Percentiles rank a stretch among this genome's conserved stretches.
phyloP scores from a whole-genome alignment of 495 filamentous ascomycete genomes.

The Coniosporium apollinis region DNA sequence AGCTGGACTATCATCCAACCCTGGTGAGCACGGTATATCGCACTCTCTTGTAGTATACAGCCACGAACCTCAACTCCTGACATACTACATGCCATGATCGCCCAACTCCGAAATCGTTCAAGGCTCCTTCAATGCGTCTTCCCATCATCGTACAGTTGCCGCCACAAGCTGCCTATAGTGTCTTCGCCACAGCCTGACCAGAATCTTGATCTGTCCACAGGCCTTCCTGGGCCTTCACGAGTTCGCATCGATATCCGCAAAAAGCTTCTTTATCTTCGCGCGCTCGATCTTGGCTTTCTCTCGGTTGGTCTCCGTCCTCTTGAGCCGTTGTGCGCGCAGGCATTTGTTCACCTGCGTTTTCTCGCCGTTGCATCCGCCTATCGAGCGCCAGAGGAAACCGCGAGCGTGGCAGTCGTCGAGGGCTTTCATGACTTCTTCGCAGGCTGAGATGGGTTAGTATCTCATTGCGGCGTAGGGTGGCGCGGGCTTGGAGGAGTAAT shows the following conservation, averaged over 20 bases:
- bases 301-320: slow-evolving; percentile 61
- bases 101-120: no score
- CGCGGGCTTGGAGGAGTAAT: slow-evolving; percentile 1
- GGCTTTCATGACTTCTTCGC: slow-evolving; percentile 79
- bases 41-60: no score
- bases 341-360: slow-evolving; percentile 72
- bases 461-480: background rate
- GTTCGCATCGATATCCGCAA: slow-evolving; percentile 72
- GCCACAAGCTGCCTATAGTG: no score
- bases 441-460: slow-evolving; percentile 38
- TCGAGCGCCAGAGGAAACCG: slow-evolving; percentile 75
- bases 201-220: no score
- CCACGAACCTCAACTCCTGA: no score
- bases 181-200: no score
- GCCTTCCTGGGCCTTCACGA: no score
- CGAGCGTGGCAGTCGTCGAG: slow-evolving; percentile 91
- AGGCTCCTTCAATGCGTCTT: no score
- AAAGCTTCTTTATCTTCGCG: slow-evolving; percentile 49
- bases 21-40: no score
- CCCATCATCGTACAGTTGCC: no score
- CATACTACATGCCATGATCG: no score
- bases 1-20: no score
- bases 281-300: slow-evolving; percentile 51
- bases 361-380: slow-evolving; percentile 76
- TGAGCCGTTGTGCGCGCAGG: slow-evolving; percentile 57